Percentiles rank a stretch among this genome's conserved stretches.
Conservation (phyloP, 2,329 filamentous ascomycete genomes). For the Hysterium pulicare region DNA sequence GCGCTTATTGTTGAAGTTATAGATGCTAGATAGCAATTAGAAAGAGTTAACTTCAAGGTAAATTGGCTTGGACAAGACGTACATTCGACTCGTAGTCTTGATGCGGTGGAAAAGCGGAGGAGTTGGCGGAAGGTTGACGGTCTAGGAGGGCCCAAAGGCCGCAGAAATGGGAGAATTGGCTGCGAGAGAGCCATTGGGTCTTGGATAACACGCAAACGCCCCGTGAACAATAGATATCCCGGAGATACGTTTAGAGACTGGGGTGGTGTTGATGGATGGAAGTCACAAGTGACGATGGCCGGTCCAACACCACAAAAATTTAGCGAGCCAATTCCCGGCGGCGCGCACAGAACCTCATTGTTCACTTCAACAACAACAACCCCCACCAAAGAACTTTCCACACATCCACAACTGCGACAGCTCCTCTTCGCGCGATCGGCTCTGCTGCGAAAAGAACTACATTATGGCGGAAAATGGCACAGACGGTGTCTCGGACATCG, state of each 20-base stretch:
- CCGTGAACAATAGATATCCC: neutral
- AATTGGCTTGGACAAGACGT: constrained; percentile 6
- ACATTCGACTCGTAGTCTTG: constrained; percentile 26
- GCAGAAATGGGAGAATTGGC: constrained; percentile 38
- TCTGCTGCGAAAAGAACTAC: constrained; percentile 7
- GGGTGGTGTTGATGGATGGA: constrained; percentile 10
- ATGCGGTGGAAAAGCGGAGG: constrained; percentile 40
- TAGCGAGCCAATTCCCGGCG: constrained; percentile 34
- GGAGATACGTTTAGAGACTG: neutral
- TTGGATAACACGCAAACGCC: constrained; percentile 1
- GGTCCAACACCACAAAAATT: constrained; percentile 29
- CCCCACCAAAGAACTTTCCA: constrained; percentile 1
- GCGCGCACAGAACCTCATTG: constrained; percentile 35
- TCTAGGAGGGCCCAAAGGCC: constrained; percentile 38
- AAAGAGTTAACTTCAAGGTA: constrained; percentile 4
- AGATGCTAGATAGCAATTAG: constrained; percentile 7
- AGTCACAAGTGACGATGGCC: neutral
- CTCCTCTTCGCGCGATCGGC: constrained; percentile 9
- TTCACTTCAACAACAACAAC: constrained; percentile 10
- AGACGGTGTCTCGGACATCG: constrained; percentile 48
- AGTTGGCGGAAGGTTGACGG: constrained; percentile 35
- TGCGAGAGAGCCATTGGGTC: constrained; percentile 32
- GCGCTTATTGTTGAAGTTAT: constrained; percentile 9
- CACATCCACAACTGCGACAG: constrained; percentile 10
- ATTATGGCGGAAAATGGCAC: constrained; percentile 39